Evolutionary conservation across 208 protist species (phyloP), one percentile per base, ranked within the genome.

Genomic region (Leishmania gerbilli): DNA sequence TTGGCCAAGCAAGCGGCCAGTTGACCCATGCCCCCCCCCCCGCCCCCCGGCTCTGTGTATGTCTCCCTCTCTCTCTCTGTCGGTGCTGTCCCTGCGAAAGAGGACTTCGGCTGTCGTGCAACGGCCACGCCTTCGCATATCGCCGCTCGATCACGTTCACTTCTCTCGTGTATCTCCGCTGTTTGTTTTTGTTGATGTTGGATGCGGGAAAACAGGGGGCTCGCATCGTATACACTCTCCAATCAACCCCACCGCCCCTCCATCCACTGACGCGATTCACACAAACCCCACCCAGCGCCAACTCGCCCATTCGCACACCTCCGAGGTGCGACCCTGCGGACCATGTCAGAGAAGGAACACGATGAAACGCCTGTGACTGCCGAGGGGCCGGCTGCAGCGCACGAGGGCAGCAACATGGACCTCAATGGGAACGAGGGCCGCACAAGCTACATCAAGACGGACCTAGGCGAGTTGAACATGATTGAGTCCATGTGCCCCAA

Each of bases 401-500:
- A 87, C 15, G 47, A 78, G 42, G 53, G 45, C 27, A 49, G 55
- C 69, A 62, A 72, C 27, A 60, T 5, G 3, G 34, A 62, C 3
- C 21, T 71, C 2, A 49, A 79, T 9, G 79, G 45, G 51, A 82
- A 83, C 2, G 85, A 77, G 40, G 84, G 82, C 6, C 3, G 76
- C 19, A 37, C 78, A 15, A 90, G 91, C 31, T 92, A 92, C 81
- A 90, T 97, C 76, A 89, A 88, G 68, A 93, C 92, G 31, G 94
- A 97, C n/a, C 69, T 97, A 1, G 95, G 95, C 15, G 93, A 98
- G 84, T 89, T 97, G 89, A 96, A 94, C 81, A 84, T 88, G 51
- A 95, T 98, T 64, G 94, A 96, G 84, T 97, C 94, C 51, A 90
- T 93, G 87, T 98, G 96, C 86, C 91, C 94, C 37, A 84, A 90